Percentiles rank a stretch among this genome's conserved stretches.
These are phyloP conservation scores for Aureobasidium sp. DNA, from an alignment of 2,329 filamentous ascomycete species.

Conservation along the genomic window DNA sequence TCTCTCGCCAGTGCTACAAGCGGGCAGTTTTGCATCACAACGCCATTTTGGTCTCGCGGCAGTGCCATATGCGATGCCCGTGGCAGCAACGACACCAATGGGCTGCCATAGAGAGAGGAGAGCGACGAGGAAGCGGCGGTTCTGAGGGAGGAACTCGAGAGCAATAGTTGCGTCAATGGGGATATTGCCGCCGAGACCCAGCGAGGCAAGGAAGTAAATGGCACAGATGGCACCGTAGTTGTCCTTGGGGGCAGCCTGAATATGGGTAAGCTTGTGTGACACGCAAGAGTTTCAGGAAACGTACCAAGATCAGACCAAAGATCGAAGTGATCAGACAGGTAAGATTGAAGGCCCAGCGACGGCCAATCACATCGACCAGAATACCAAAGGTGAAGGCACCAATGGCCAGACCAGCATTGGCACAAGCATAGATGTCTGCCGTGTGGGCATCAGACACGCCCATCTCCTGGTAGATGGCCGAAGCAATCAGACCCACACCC, in stretches of 20 bases:
- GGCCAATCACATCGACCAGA: conserved; percentile 45
- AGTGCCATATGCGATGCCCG: conserved; percentile 41
- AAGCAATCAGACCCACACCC: conserved; percentile 47
- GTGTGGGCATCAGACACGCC: conserved; percentile 33
- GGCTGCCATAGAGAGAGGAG: conserved; percentile 49
- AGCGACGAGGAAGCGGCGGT: conserved; percentile 44
- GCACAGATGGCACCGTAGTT: conserved; percentile 45
- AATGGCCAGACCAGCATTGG: conserved; percentile 46
- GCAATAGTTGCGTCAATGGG: conserved; percentile 49
- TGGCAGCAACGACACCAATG: conserved; percentile 45
- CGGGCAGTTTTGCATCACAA: conserved; percentile 29
- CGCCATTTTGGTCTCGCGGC: neutral
- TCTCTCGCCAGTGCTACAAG: conserved; percentile 32
- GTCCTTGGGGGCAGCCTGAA: conserved; percentile 19
- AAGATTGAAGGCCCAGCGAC: conserved; percentile 50
- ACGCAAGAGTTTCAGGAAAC: conserved; percentile 20
- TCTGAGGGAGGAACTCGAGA: conserved; percentile 47
- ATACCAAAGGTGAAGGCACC: conserved; percentile 50
- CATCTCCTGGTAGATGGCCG: conserved; percentile 48
- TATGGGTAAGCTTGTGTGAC: neutral
- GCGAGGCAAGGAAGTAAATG: conserved; percentile 46
- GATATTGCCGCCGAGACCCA: conserved; percentile 42
- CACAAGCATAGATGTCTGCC: conserved; percentile 46
- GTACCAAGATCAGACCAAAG: conserved; percentile 46
- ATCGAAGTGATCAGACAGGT: conserved; percentile 47